Evolutionary conservation across 192 early-diverging fungal species (phyloP), one percentile per base, ranked within the genome.

Genomic region (Gonapodya prolifera): DNA sequence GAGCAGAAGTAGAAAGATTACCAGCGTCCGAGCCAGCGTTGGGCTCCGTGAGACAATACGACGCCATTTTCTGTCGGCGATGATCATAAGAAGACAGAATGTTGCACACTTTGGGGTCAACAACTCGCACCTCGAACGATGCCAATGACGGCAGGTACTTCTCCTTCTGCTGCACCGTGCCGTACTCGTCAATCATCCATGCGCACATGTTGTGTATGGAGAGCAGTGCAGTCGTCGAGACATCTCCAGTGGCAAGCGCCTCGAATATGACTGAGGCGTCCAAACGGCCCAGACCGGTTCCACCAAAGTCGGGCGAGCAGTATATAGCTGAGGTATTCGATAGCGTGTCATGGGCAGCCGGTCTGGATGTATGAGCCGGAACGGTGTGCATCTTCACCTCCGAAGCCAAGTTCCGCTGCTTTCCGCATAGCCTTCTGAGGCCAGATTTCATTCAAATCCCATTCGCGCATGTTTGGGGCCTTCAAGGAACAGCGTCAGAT

Each of bases 21-120:
- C 82, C 87, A 35, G 91, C 91, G 80, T 92, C 91, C 1, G 89
- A 88, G 13, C 88, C 84, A n/a, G 84, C 82, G 32, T 75, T 61
- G 34, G 84, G 84, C 71, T 85, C 84, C 1, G 84, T 85, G 30
- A 85, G 78, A 73, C 84, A 85, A 74, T 85, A 85, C 2, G 84
- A 85, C 2, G 77, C 83, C 33, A 85, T 33, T 28, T 78, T 1
- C 30, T 1, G 1, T n/a, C n/a, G 1, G 35, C n/a, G 17, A 13
- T 13, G 2, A 13, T 30, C 18, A 16, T 18, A 71, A 75, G 17
- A 71, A 75, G 17, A 18, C n/a, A n/a, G 69, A 69, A n/a, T n/a
- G n/a, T n/a, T n/a, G n/a, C n/a, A n/a, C n/a, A n/a, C n/a, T n/a
- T n/a, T n/a, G 69, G n/a, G 17, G 69, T 17, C 17, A 69, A 69